Base-by-base conservation (phyloP, 139 green algal species). In the Chlorella sp. region DNA sequence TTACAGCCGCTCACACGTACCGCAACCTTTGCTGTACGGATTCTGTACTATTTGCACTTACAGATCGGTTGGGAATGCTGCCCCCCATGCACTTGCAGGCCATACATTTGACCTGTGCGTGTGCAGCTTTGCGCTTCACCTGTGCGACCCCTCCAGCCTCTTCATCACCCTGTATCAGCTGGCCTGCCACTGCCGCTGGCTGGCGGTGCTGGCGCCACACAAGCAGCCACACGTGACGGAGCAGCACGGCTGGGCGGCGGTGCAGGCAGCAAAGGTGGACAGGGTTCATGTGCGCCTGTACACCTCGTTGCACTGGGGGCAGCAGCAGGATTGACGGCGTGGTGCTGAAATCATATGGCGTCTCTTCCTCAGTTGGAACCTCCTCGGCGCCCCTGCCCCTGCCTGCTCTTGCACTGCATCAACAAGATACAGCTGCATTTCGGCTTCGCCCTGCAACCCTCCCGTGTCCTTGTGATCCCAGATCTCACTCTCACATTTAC, bases 41-140 rank as follows among this genome's bases (percentile, higher is more conserved):
- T n/a, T n/a, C n/a, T n/a, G n/a, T n/a, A n/a, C n/a, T n/a, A n/a
- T n/a, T n/a, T n/a, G n/a, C n/a, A n/a, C n/a, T n/a, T n/a, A n/a
- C n/a, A n/a, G n/a, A n/a, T n/a, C n/a, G n/a, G n/a, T n/a, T n/a
- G n/a, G n/a, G n/a, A n/a, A n/a, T n/a, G n/a, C 71, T 22, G 32
- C 71, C 19, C 7, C 79, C 28, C 40, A 30, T 28, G 42, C 30
- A 21, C 79, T 0, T 28, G 42, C 79, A 85, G 79, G 42, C 30
- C 79, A 42, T 42, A 28, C 30, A 42, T 85, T 85, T 34, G 79
- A 85, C 48, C 79, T 85, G 12, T 85, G 79, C 30, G 42, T 85
- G 42, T 85, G 79, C 79, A 85, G 79, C 79, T 85, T 85, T 85
- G 79, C 79, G 48, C 79, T 85, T 42, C 79, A 85, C 79, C 79